Base-by-base conservation (phyloP, 2,329 filamentous ascomycete species). In the Pyrenophora graminea region DNA sequence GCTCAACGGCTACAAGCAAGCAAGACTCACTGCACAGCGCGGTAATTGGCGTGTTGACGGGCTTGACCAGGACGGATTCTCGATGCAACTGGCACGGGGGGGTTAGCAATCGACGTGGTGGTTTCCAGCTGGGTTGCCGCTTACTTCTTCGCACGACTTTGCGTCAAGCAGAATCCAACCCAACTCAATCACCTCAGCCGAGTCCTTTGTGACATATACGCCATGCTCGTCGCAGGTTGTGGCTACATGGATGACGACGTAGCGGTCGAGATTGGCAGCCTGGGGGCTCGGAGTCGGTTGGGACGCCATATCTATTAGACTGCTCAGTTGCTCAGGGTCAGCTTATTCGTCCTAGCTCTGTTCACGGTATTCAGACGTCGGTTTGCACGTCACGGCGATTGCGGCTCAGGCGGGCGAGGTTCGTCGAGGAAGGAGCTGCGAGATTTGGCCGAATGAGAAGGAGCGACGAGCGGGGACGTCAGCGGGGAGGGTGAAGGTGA, bases 201-300 rank as follows among this genome's bases (percentile, higher is more conserved):
- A 97, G 78, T 99, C 94, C 79, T 97, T 97, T 54, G 94, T 99
- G 53, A 99, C 94, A 76, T 99, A 99, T 62, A 99, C 94, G 58
- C 94, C 94, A 78, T 99, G 94, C 76, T 99, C 94, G 76, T 99
- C 94, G 78, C 94, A 99, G 64, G 94, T 99, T 31, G 94, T 99
- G 59, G 94, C 94, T 71, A 97, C 93, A 77, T 99, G 94, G 74
- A 97, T 96, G 70, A 99, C 90, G 62, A 97, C 89, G 78, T 96
- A 99, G 75, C 93, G 90, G 80, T 99, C 94, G 77, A 96, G 85
- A 78, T 72, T 72, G 25, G 68, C 67, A 4, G 64, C 61, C 51
- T 70, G 69, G 13, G 70, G 69, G 49, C 56, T 61, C n/a, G 66
- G 61, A 39, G 63, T 65, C 3, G 59, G 44, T 59, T 64, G 62